Percentiles rank a stretch among this genome's conserved stretches.
These are phyloP conservation scores for Pterulicium gracile DNA, from an alignment of 1,284 basidiomycete species.

Conservation along the genomic window DNA sequence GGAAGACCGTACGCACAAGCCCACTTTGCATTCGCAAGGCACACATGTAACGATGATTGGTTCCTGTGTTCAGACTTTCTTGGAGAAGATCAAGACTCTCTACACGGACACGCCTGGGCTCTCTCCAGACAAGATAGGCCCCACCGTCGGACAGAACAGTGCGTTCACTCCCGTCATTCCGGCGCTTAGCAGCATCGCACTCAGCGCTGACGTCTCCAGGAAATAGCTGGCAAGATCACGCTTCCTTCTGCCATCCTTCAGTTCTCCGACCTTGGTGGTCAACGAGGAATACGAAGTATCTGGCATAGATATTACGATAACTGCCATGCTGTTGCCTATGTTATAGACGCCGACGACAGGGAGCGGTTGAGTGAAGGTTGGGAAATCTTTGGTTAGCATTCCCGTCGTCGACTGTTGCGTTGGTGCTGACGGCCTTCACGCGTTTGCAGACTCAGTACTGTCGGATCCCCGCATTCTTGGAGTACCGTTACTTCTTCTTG, in stretches of 20 bases:
- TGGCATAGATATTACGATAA: conserved; percentile 93
- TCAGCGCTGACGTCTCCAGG: not conserved
- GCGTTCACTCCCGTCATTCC: conserved; percentile 16
- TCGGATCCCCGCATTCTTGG: conserved; percentile 80
- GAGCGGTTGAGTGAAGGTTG: conserved; percentile 83
- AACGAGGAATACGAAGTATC: conserved; percentile 82
- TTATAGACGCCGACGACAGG: conserved; percentile 83
- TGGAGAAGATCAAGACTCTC: conserved; percentile 87
- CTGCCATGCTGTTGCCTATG: conserved; percentile 88
- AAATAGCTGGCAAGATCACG: conserved; percentile 78
- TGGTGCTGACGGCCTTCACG: no score
- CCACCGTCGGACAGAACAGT: conserved; percentile 95
- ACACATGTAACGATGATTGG: conserved; percentile 7
- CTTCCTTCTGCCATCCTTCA: conserved; percentile 86
- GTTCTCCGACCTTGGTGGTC: conserved; percentile 92
- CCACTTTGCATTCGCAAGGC: conserved; percentile 3
- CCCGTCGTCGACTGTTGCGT: not conserved
- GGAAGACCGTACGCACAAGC: conserved; percentile 66
- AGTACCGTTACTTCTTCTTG: conserved; percentile 78
- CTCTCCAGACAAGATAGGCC: conserved; percentile 81
- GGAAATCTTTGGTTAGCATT: conserved; percentile 76
- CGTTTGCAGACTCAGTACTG: conserved; percentile 59
- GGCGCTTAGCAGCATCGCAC: not conserved
- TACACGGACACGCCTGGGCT: conserved; percentile 82
- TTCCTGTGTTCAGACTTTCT: conserved; percentile 59